Percentiles rank a stretch among this genome's conserved stretches.
These are phyloP conservation scores for Volvariella volvacea DNA, from an alignment of 1,284 basidiomycete genomes.

Conservation along the genomic window DNA sequence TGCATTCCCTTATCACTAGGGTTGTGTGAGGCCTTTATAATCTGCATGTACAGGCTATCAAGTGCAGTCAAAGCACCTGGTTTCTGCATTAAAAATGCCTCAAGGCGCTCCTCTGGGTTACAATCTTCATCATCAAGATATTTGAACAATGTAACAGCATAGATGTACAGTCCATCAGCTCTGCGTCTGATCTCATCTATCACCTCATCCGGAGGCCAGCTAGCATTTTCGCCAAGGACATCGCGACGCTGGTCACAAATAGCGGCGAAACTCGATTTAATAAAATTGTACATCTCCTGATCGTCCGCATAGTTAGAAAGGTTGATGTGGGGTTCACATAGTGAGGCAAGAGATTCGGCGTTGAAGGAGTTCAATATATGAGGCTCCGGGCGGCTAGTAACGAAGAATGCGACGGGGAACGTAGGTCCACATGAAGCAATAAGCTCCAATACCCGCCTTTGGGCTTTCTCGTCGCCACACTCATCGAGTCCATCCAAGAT, in stretches of 20 bases:
- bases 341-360: not conserved
- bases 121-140: slow-evolving; percentile 9
- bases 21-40: no score
- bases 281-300: no score
- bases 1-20: no score
- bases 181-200: slow-evolving; percentile 10
- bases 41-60: no score
- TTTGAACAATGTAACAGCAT: slow-evolving; percentile 11
- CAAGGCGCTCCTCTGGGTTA: no score
- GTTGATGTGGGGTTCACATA: no score
- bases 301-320: no score
- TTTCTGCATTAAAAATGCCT: no score
- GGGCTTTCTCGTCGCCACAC: not conserved
- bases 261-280: no score
- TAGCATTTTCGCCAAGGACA: slow-evolving; percentile 1
- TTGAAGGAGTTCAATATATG: not conserved
- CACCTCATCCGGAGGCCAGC: slow-evolving; percentile 10
- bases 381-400: not conserved
- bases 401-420: not conserved
- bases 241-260: no score
- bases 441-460: not conserved
- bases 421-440: not conserved
- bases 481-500: slow-evolving; percentile 1
- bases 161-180: slow-evolving; percentile 10
- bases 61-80: no score